Evolutionary conservation across 352 stramenopile genomes (phyloP).

Genomic region (Globisporangium viniferum): DNA sequence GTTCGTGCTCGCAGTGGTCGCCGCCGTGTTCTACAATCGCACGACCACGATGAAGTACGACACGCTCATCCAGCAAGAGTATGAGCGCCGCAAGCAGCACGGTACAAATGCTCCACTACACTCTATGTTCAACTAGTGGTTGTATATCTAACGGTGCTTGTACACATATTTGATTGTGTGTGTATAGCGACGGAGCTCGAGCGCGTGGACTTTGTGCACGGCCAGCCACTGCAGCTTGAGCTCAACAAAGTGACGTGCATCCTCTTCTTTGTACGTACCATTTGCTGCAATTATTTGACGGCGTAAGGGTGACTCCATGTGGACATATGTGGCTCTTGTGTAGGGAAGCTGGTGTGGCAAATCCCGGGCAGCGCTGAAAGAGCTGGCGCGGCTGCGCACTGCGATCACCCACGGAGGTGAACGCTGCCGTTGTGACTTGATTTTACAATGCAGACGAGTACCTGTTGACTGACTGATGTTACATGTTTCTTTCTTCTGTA

Average conservation of each 20-base stretch:
- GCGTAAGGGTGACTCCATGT: too few relatives aligned
- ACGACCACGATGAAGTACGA: slow-evolving; percentile 55
- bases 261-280: slow-evolving; percentile 49
- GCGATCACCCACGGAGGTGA: slow-evolving; percentile 33
- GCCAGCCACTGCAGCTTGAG: slow-evolving; percentile 39
- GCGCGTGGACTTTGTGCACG: slow-evolving; percentile 58
- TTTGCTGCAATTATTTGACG: too few relatives aligned
- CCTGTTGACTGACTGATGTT: neutral
- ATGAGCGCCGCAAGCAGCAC: slow-evolving; percentile 14
- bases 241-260: slow-evolving; percentile 64
- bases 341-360: slow-evolving; percentile 65
- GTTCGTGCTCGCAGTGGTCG: slow-evolving; percentile 56
- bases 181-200: slow-evolving; percentile 33
- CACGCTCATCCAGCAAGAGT: slow-evolving; percentile 26
- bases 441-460: neutral
- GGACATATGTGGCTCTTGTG: neutral
- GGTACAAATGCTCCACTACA: neutral
- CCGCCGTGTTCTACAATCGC: slow-evolving; percentile 54
- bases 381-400: slow-evolving; percentile 43
- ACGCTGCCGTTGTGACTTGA: neutral
- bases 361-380: slow-evolving; percentile 46
- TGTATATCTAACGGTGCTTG: too few relatives aligned
- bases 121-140: neutral
- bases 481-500: neutral
- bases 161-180: too few relatives aligned